Percentiles rank a stretch among this genome's conserved stretches.
These are phyloP conservation scores for Tetrahymena elliotti DNA, from an alignment of 73 alveolate species.

Conservation along the genomic window DNA sequence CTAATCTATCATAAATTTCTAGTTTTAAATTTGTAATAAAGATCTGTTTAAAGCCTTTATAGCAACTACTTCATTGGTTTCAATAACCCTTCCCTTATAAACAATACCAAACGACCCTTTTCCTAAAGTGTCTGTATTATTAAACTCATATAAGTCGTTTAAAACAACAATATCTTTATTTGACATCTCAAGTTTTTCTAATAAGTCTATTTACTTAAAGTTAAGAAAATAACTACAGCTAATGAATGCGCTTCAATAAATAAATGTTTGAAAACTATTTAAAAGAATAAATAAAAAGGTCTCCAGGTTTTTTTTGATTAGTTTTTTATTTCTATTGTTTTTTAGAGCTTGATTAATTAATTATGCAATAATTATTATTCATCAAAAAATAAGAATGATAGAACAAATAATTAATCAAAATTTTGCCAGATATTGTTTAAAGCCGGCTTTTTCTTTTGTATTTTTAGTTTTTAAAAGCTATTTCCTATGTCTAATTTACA, in stretches of 20 bases:
- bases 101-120: neutral
- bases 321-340: neutral
- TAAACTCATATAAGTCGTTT: neutral
- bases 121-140: neutral
- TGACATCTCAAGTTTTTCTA: neutral
- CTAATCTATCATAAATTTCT: neutral
- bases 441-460: neutral
- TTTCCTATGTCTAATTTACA: neutral
- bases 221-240: neutral
- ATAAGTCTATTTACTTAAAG: neutral
- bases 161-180: neutral
- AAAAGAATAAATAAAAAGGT: too few relatives aligned
- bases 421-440: neutral
- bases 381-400: neutral
- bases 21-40: neutral
- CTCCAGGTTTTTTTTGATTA: neutral
- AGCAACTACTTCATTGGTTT: neutral
- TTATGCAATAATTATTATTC: neutral
- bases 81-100: neutral
- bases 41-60: neutral
- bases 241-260: neutral
- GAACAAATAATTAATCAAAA: neutral
- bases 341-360: neutral
- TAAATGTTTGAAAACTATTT: too few relatives aligned
- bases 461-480: neutral